These are phyloP conservation scores for Plasmodium berghei DNA, from an alignment of 169 alveolate species.

Conservation along the genomic window DNA sequence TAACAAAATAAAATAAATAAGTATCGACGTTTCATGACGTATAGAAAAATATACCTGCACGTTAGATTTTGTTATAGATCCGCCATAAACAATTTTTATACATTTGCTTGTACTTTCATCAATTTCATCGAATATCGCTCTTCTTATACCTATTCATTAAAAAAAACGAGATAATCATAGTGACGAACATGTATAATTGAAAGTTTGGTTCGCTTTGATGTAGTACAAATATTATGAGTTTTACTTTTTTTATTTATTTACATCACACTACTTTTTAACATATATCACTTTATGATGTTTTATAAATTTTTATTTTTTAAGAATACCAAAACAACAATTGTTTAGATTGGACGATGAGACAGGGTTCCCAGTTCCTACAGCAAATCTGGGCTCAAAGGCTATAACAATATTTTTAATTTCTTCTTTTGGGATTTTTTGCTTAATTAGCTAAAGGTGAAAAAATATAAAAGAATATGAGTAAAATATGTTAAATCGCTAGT, in stretches of 20 bases:
- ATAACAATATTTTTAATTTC: slow-evolving; percentile 52
- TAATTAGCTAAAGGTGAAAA: slow-evolving; percentile 23
- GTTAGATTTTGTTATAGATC: slow-evolving; percentile 39
- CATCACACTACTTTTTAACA: not conserved
- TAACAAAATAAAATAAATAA: not conserved
- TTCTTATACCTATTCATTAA: slow-evolving; percentile 19
- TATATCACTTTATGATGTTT: slow-evolving; percentile 2
- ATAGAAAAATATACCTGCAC: slow-evolving; percentile 13
- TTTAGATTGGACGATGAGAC: slow-evolving; percentile 19
- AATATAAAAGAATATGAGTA: not conserved
- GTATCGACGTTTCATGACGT: not conserved
- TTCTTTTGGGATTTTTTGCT: slow-evolving; percentile 34
- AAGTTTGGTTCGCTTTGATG: not conserved
- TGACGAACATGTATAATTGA: not conserved
- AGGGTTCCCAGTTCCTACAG: slow-evolving; percentile 52
- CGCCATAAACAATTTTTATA: slow-evolving; percentile 42
- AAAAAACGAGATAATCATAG: not conserved
- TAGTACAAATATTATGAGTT: not conserved
- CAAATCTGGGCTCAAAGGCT: slow-evolving; percentile 68
- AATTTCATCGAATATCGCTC: slow-evolving; percentile 34
- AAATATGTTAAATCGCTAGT: not conserved
- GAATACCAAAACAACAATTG: slow-evolving; percentile 30
- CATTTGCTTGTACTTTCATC: slow-evolving; percentile 32
- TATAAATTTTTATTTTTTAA: not conserved
- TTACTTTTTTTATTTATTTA: not conserved